These are phyloP conservation scores for Saccharomyces hybrid DNA, from an alignment of 1,139 yeast genomes.

Conservation along the genomic window DNA sequence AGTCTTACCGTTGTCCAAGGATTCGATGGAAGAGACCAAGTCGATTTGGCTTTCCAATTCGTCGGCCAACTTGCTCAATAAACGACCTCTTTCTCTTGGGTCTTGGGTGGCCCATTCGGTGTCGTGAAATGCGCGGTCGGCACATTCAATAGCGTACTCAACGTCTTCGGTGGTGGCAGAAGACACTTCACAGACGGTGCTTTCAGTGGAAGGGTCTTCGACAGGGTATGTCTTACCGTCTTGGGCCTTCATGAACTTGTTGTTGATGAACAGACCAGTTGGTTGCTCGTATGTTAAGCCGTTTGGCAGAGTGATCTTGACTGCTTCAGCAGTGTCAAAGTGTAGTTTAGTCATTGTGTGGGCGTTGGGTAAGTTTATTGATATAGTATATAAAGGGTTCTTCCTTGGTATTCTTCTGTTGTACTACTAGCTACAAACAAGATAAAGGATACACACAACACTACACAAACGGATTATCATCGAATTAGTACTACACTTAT, in stretches of 20 bases:
- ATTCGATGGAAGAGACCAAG: conserved; percentile 46
- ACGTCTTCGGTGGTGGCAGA: conserved; percentile 52
- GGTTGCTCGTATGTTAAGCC: conserved; percentile 39
- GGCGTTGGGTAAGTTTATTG: background rate
- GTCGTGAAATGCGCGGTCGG: conserved; percentile 47
- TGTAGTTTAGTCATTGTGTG: background rate
- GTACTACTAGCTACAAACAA: background rate
- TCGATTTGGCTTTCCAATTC: conserved; percentile 43
- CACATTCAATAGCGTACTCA: conserved; percentile 55
- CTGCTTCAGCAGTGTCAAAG: conserved; percentile 15
- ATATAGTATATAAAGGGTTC: background rate
- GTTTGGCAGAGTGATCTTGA: conserved; percentile 46
- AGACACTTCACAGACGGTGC: conserved; percentile 47
- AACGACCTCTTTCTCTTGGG: conserved; percentile 39
- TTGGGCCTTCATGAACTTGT: conserved; percentile 59
- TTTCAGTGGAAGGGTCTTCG: conserved; percentile 57
- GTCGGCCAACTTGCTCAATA: conserved; percentile 45
- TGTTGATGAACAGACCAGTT: conserved; percentile 49
- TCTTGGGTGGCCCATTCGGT: conserved; percentile 36
- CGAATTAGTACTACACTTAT: background rate
- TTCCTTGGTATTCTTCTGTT: background rate
- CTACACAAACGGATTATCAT: background rate
- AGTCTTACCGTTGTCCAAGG: conserved; percentile 57
- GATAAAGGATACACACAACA: background rate
- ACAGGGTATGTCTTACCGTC: conserved; percentile 57